Conservation (phyloP, 306 rosid species). For the Lagenaria siceraria region DNA sequence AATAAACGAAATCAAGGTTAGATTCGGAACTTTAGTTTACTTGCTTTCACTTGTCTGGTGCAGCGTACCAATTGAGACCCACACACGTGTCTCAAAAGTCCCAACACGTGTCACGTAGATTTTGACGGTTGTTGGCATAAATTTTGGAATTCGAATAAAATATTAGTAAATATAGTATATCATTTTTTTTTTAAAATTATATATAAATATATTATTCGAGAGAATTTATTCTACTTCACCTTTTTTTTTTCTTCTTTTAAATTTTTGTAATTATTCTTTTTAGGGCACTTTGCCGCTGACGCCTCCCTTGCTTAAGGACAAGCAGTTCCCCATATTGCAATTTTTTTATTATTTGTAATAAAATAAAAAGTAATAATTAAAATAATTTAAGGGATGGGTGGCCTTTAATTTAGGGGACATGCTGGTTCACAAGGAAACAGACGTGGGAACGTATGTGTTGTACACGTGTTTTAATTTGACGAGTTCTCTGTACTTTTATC, state of each 20-base stretch:
- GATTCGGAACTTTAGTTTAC: neutral
- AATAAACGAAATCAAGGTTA: neutral
- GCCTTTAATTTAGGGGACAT: conserved; percentile 9
- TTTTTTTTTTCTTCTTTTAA: neutral
- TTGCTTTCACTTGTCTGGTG: neutral
- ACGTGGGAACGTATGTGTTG: neutral
- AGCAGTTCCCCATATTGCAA: neutral
- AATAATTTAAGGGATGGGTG: neutral
- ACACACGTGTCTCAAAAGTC: neutral
- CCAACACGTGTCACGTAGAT: neutral
- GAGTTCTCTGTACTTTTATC: neutral
- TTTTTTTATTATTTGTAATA: neutral
- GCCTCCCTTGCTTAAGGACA: neutral
- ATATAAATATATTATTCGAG: neutral
- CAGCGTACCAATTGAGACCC: neutral
- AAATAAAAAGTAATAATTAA: neutral
- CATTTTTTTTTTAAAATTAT: neutral
- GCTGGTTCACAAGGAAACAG: neutral
- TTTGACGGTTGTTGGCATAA: neutral
- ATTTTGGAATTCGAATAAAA: neutral
- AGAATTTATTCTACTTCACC: neutral
- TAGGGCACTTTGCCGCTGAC: neutral
- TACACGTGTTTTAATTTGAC: neutral
- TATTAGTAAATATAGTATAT: neutral
- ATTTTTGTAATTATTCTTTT: neutral